Evolutionary conservation across 768 basidiomycete species (phyloP), one percentile per base, ranked within the genome.

Genomic region (Hydnomerulius pinastri): DNA sequence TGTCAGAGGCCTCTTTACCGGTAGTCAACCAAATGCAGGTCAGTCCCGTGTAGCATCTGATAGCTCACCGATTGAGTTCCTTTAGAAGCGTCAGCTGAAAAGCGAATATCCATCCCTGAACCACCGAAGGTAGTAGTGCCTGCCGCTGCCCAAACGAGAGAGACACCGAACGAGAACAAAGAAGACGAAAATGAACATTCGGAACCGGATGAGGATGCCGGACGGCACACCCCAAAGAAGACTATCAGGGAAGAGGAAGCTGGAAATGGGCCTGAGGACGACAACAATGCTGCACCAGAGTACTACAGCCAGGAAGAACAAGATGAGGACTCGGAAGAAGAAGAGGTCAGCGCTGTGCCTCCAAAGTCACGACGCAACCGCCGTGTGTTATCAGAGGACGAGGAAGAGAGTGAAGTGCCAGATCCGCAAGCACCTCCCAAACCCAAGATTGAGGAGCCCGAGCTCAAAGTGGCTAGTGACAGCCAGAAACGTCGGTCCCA

Each of bases 311-410:
- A 15, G 23, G 44, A 58, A 17, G 50, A 46, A 21, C 17, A 21
- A 2, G 47, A 48, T 21, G 24, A 28, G 29, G 20, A 28, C 1
- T 28, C n/a, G 28, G 53, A 58, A 11, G 51, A 7, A 12, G 41
- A 55, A 28, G 51, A 60, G 20, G 38, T 25, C 17, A 44, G 27
- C 13, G 4, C n/a, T 27, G 0, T 9, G 2, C 28, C 36, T 10
- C 43, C 29, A 12, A 52, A 33, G 39, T 23, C 33, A 28, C 57
- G 51, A 15, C 18, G 12, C 10, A 51, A 37, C 15, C 56, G 35
- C 21, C 60, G 48, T 6, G 17, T 57, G 8, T 38, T 17, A n/a
- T 51, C 52, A 15, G 46, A 56, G 20, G 35, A 46, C n/a, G 60
- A 60, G 7, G 42, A 41, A 10, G 47, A 44, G 12, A 43, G 28